Evolutionary conservation across 1,284 basidiomycete genomes (phyloP), one percentile per base, ranked within the genome.

Genomic region (Ganoderma lucidum): DNA sequence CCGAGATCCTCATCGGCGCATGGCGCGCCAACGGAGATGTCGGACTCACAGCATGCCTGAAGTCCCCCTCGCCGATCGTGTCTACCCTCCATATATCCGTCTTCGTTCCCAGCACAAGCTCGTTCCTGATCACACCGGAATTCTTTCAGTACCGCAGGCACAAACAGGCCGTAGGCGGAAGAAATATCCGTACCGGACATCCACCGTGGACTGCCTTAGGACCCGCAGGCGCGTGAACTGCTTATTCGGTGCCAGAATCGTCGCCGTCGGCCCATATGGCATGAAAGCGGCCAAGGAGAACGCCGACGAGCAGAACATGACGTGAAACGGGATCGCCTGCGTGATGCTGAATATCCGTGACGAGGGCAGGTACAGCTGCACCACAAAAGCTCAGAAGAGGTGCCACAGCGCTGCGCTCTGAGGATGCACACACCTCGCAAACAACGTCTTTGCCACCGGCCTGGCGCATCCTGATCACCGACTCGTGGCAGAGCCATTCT

Each of bases 61-160:
- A 91, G 4, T 79, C 80, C 4, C 85, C 92, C 74, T 90, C 87
- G 23, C 91, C 91, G 56, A 93, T 88, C 64, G 80, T 83, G 70
- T 88, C 86, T 0, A 88, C 84, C 66, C 86, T 83, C 91, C 91
- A 93, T 56, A 93, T 93, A 72, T 92, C 88, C 0, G 90, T 86
- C 76, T 89, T 91, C 19, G 87, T 86, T 0, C 78, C 78, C 64
- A 78, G 63, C 10, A 79, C 63, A n/a, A 75, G 61, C 19, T 74
- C 64, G 63, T 78, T 79, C 45, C 78, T 80, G 48, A 63, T 48
- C 62, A 35, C 28, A 23, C 17, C 30, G 32, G 23, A 63, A 15
- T 3, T 8, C 42, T 10, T 48, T 63, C 32, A 63, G 32, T 32
- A 12, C 32, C 37, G 58, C 37, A n/a, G 9, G 14, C 12, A 30